Conservation (phyloP, 345 rosid genomes). For the Moringa oleifera region DNA sequence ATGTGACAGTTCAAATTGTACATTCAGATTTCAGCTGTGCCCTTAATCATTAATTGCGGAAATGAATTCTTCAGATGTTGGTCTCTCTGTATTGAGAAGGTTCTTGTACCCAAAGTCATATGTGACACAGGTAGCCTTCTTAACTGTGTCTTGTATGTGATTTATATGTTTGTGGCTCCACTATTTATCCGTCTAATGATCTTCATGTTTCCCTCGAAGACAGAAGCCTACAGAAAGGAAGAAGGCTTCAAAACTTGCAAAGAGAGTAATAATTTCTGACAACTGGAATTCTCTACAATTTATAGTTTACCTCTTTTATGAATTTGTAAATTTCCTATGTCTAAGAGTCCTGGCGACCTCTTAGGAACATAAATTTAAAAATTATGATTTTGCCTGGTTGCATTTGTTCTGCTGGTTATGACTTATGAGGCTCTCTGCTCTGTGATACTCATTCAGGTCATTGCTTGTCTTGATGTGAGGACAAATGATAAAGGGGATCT, state of each 20-base stretch:
- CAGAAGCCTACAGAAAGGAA: slow-evolving; percentile 72
- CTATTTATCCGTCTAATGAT: slow-evolving; percentile 37
- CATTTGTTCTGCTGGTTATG: slow-evolving; percentile 11
- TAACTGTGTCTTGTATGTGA: slow-evolving; percentile 7
- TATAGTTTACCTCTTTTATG: neutral
- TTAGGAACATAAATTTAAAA: no score
- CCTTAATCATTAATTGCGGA: slow-evolving; percentile 9
- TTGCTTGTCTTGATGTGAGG: slow-evolving; percentile 99
- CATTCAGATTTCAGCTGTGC: neutral
- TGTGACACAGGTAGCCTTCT: slow-evolving; percentile 48
- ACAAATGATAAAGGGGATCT: slow-evolving; percentile 93
- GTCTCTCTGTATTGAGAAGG: slow-evolving; percentile 81
- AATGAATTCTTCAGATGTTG: slow-evolving; percentile 67
- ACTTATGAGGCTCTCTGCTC: neutral
- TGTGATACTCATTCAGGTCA: slow-evolving; percentile 49
- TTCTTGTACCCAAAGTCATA: slow-evolving; percentile 60
- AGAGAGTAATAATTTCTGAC: slow-evolving; percentile 57
- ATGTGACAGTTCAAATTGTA: slow-evolving; percentile 6
- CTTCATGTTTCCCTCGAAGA: slow-evolving; percentile 46
- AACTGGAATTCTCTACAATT: neutral
- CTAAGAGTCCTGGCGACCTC: neutral
- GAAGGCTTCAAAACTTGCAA: slow-evolving; percentile 87
- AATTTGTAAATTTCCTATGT: neutral
- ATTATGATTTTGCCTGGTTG: neutral
- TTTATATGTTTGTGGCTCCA: slow-evolving; percentile 11